Conservation (phyloP, 2,329 filamentous ascomycete genomes). For the Phaeosphaeria sp. region DNA sequence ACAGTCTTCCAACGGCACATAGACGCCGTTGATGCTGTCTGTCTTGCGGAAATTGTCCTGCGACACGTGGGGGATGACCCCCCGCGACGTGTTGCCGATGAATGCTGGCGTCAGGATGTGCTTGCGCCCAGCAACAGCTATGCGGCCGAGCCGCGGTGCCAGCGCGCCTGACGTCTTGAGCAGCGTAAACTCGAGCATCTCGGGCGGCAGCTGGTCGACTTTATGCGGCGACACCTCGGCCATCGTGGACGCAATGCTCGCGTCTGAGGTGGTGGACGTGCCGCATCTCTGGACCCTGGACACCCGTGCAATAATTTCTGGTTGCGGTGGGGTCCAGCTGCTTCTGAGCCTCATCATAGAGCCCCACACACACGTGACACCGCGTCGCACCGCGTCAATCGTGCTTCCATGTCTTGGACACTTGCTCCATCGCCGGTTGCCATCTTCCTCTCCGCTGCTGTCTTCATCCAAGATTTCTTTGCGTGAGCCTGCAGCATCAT, state of each 20-base stretch:
- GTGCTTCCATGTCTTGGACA: neutral
- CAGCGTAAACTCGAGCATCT: slow-evolving; percentile 55
- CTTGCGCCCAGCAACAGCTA: slow-evolving; percentile 68
- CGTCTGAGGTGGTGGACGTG: neutral
- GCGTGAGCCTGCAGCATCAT: neutral
- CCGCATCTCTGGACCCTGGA: neutral
- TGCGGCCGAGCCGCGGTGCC: slow-evolving; percentile 70
- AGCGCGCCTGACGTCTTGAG: slow-evolving; percentile 46
- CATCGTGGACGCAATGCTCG: neutral
- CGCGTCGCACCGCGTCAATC: neutral
- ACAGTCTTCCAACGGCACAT: slow-evolving; percentile 94
- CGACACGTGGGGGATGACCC: slow-evolving; percentile 84
- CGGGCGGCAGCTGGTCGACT: slow-evolving; percentile 38
- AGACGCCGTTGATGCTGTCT: slow-evolving; percentile 71
- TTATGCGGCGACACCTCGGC: slow-evolving; percentile 4
- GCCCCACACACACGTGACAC: neutral
- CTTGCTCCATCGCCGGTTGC: neutral
- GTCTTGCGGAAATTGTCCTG: slow-evolving; percentile 78
- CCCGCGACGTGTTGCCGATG: slow-evolving; percentile 80
- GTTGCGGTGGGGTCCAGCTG: neutral
- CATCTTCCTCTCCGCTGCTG: neutral
- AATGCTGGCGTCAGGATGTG: slow-evolving; percentile 84
- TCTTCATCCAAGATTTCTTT: no score
- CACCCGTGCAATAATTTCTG: neutral
- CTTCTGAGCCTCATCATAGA: neutral